These are phyloP conservation scores for Ceratocystis cubensis DNA, from an alignment of 2,329 filamentous ascomycete genomes.

Conservation along the genomic window DNA sequence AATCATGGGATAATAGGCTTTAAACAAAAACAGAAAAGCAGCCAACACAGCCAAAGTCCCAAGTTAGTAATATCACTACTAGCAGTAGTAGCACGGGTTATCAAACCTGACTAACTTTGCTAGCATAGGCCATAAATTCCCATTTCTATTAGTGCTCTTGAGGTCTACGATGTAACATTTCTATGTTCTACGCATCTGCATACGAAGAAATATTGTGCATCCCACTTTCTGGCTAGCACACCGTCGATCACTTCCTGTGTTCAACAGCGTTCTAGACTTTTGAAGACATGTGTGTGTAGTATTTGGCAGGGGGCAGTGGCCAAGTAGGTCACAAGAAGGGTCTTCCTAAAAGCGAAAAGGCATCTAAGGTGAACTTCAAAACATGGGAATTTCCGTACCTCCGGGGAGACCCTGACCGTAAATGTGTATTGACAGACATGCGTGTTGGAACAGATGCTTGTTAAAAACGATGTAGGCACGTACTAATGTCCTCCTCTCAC, in stretches of 20 bases:
- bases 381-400: constrained; percentile 5
- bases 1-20: too few species aligned
- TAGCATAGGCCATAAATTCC: not conserved
- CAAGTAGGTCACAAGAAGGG: not conserved
- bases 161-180: constrained; percentile 1
- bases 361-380: not conserved
- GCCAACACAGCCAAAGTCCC: not conserved
- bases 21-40: not conserved
- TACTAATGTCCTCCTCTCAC: too few species aligned
- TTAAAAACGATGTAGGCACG: too few species aligned
- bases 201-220: constrained; percentile 10
- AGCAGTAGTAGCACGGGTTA: too few species aligned
- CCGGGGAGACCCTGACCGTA: not conserved
- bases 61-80: too few species aligned
- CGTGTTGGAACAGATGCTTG: not conserved
- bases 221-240: constrained; percentile 1
- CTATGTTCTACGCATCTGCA: not conserved
- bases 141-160: not conserved
- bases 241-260: not conserved
- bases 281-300: not conserved
- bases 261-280: not conserved
- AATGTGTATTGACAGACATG: not conserved
- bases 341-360: not conserved
- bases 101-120: not conserved
- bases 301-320: not conserved